Percentiles rank a stretch among this genome's conserved stretches.
These are phyloP conservation scores for Exobasidium cylindrosporum DNA, from an alignment of 1,284 basidiomycete genomes.

Conservation along the genomic window DNA sequence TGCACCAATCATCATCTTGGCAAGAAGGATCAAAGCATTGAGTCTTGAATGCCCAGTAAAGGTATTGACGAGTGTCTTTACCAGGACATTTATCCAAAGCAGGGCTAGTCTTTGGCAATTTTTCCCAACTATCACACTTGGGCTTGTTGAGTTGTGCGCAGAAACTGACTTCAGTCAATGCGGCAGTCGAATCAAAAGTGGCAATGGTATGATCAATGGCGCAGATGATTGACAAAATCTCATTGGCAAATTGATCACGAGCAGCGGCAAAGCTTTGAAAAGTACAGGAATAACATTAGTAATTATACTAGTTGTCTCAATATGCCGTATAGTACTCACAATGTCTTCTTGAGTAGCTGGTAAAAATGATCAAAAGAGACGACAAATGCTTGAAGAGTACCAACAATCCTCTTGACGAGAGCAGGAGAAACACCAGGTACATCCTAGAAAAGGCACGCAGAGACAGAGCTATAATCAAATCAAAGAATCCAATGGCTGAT, in stretches of 20 bases:
- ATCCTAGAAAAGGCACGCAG: not conserved
- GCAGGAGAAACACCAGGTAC: not conserved
- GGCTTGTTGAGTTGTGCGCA: not conserved
- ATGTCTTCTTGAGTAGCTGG: not conserved
- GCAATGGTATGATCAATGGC: constrained; percentile 5
- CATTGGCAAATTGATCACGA: not conserved
- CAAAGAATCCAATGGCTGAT: not conserved
- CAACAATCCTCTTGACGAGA: not conserved
- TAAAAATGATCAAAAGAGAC: not conserved
- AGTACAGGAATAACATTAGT: too few relatives aligned
- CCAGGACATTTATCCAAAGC: not conserved
- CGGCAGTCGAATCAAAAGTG: not conserved
- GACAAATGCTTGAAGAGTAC: not conserved
- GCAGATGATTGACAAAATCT: not conserved
- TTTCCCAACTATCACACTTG: not conserved
- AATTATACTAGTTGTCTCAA: too few relatives aligned
- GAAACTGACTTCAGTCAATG: not conserved
- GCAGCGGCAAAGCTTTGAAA: not conserved
- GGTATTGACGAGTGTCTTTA: not conserved
- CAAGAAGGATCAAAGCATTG: not conserved
- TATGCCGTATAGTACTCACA: too few relatives aligned
- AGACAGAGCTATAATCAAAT: too few relatives aligned
- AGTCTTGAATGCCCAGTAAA: not conserved
- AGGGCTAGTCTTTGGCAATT: not conserved
- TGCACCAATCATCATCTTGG: not conserved